phyloP scores from a whole-genome alignment of 2,329 filamentous ascomycete genomes.

The Cryphonectria nitschkei region DNA sequence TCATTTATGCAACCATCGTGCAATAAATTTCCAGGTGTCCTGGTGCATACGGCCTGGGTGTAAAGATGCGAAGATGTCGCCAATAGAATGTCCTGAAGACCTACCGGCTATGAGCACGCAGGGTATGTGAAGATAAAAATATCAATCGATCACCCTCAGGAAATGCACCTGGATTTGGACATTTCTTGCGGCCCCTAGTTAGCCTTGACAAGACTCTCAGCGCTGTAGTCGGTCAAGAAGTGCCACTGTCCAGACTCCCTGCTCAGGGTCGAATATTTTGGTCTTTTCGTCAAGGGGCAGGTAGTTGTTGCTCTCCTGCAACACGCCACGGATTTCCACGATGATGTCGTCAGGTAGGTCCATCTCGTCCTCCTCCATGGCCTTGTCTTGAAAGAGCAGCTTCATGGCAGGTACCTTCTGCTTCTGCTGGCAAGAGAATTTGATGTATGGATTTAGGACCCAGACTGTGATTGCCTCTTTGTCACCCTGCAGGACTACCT shows the following conservation, averaged over 20 bases:
- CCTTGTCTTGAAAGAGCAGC: slow-evolving; percentile 53
- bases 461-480: slow-evolving; percentile 43
- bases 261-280: background rate
- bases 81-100: background rate
- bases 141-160: background rate
- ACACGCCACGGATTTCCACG: slow-evolving; percentile 43
- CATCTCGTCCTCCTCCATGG: slow-evolving; percentile 54
- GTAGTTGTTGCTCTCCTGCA: slow-evolving; percentile 50
- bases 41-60: background rate
- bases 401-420: slow-evolving; percentile 50
- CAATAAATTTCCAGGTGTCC: background rate
- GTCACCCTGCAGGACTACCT: slow-evolving; percentile 54
- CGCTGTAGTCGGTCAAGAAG: slow-evolving; percentile 21
- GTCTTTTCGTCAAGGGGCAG: slow-evolving; percentile 24
- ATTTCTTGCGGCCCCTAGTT: background rate
- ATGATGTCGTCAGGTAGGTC: slow-evolving; percentile 57
- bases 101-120: background rate
- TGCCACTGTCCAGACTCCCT: slow-evolving; percentile 23
- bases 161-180: background rate
- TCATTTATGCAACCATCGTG: background rate
- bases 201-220: background rate
- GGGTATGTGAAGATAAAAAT: background rate
- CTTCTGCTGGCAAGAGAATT: slow-evolving; percentile 50
- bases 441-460: slow-evolving; percentile 60
- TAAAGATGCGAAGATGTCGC: background rate